Conservation (phyloP, 2,329 filamentous ascomycete species). For the Cladosporium colombiae region DNA sequence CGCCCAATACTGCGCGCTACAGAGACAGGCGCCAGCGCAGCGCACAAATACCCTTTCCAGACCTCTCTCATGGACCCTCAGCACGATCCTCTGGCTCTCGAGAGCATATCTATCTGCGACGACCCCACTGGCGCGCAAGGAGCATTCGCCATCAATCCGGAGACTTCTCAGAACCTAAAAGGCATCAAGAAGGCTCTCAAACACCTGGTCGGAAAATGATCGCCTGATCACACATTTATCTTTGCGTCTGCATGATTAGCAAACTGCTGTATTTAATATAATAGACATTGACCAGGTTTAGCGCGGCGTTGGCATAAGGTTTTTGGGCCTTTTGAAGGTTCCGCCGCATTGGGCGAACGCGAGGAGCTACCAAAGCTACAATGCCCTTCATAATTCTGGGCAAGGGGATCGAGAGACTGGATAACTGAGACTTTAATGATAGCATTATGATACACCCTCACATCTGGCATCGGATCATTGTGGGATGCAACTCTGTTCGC, state of each 20-base stretch:
- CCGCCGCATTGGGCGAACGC: constrained; percentile 1
- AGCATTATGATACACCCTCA: background rate
- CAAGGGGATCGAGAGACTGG: background rate
- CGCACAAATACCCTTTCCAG: constrained; percentile 40
- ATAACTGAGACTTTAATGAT: background rate
- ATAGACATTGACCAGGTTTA: background rate
- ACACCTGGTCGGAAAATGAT: constrained; percentile 11
- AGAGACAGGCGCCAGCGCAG: constrained; percentile 67
- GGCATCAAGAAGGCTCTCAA: constrained; percentile 19
- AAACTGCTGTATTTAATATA: background rate
- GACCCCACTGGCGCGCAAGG: constrained; percentile 42
- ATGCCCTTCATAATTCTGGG: background rate
- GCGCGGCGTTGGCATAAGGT: constrained; percentile 14
- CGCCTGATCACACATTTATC: background rate
- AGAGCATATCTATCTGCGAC: constrained; percentile 49
- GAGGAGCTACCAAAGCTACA: background rate
- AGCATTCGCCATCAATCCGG: constrained; percentile 43
- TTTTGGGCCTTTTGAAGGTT: background rate
- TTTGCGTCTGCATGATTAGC: background rate
- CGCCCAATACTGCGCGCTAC: constrained; percentile 79
- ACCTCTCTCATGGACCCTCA: constrained; percentile 50
- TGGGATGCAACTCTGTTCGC: background rate
- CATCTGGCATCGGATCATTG: background rate
- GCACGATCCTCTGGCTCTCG: constrained; percentile 55
- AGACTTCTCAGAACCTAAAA: constrained; percentile 11